These are phyloP conservation scores for Diaporthe sp. DNA, from an alignment of 2,329 filamentous ascomycete species.

Conservation along the genomic window DNA sequence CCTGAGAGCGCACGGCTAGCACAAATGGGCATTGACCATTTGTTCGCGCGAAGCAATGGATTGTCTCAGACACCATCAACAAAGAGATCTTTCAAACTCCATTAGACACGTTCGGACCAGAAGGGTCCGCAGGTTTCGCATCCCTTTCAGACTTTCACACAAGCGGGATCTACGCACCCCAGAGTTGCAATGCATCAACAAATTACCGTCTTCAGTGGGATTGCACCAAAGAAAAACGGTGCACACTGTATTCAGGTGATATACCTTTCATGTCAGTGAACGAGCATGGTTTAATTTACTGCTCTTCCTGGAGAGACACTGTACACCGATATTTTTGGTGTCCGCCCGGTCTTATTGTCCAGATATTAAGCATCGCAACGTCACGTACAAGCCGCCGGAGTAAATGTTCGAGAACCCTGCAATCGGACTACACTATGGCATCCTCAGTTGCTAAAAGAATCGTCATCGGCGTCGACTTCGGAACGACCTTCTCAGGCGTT, in stretches of 20 bases:
- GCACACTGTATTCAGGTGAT: neutral
- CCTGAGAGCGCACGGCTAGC: neutral
- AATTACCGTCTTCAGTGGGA: neutral
- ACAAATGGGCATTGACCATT: neutral
- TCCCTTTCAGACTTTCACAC: neutral
- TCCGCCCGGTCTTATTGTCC: neutral
- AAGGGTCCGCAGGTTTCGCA: neutral
- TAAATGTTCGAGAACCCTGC: too few relatives aligned
- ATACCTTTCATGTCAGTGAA: neutral
- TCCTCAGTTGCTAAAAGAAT: constrained; percentile 50
- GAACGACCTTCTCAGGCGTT: constrained; percentile 69
- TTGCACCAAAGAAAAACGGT: neutral
- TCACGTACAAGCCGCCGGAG: neutral
- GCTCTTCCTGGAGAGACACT: neutral
- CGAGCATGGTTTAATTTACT: neutral
- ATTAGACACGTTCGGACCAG: neutral
- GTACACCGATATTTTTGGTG: neutral
- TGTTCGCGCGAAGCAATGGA: neutral
- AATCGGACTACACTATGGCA: neutral
- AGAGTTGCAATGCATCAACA: neutral
- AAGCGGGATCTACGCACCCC: neutral
- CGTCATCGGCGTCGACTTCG: constrained; percentile 68
- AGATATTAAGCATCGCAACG: neutral
- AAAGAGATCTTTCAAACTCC: neutral
- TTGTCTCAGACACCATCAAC: neutral